phyloP scores from a whole-genome alignment of 352 stramenopile genomes.

The Aphanomyces stellatus region DNA sequence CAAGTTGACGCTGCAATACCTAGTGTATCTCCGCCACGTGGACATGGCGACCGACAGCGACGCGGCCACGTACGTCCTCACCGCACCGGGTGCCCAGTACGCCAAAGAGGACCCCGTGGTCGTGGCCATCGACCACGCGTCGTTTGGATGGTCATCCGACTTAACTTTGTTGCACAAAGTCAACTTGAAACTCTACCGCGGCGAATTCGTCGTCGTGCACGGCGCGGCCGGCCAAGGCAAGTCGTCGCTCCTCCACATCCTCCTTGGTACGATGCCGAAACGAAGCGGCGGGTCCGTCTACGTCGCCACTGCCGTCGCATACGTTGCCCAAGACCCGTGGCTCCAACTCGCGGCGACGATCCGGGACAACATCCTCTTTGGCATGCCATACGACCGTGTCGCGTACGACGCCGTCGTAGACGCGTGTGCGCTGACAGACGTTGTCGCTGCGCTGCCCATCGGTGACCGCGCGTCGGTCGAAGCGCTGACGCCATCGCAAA shows the following conservation, averaged over 20 bases:
- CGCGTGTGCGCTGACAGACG: slow-evolving; percentile 20
- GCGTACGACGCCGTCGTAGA: slow-evolving; percentile 31
- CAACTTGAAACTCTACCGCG: not conserved
- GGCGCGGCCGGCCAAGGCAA: slow-evolving; percentile 32
- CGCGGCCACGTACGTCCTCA: not conserved
- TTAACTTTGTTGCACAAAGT: not conserved
- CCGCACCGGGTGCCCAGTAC: not conserved
- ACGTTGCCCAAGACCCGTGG: slow-evolving; percentile 21
- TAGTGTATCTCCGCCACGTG: not conserved
- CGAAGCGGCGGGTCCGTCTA: slow-evolving; percentile 26
- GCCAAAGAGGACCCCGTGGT: not conserved
- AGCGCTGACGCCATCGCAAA: slow-evolving; percentile 33
- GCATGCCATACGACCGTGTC: slow-evolving; percentile 42
- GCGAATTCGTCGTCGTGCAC: slow-evolving; percentile 13
- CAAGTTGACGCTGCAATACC: not conserved
- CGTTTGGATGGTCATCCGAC: not conserved
- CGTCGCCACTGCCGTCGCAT: slow-evolving; percentile 31
- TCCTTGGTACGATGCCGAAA: slow-evolving; percentile 81
- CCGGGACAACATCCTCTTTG: slow-evolving; percentile 82
- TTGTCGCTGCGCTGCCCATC: slow-evolving; percentile 30
- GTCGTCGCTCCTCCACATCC: slow-evolving; percentile 36
- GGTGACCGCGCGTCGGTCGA: slow-evolving; percentile 53
- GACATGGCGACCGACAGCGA: not conserved
- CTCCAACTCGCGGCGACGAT: slow-evolving; percentile 44
- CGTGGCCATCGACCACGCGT: not conserved